Evolutionary conservation across 83 land plant genomes (phyloP).

Genomic region (Diphasiastrum complanatum): DNA sequence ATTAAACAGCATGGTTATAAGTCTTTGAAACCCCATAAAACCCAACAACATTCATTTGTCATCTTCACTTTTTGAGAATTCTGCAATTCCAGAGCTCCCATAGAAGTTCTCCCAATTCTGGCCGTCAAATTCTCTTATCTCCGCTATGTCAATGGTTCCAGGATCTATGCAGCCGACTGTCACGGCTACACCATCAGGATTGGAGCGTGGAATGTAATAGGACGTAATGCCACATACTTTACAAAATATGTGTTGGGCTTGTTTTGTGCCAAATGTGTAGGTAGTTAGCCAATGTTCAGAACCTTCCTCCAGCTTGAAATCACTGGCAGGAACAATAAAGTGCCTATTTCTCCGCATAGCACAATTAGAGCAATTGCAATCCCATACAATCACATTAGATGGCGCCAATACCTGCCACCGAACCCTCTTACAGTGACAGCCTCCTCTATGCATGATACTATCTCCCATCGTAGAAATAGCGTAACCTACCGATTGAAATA

Average conservation of each 20-base stretch:
- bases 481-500: too few relatives aligned
- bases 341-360: conserved; percentile 64
- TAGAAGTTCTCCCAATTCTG: conserved; percentile 60
- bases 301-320: conserved; percentile 50
- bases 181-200: conserved; percentile 70
- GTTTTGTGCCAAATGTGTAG: conserved; percentile 77
- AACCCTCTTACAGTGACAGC: conserved; percentile 76
- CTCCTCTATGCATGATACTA: conserved; percentile 58
- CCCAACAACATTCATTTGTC: too few relatives aligned
- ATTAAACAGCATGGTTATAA: too few relatives aligned
- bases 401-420: conserved; percentile 68
- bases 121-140: conserved; percentile 57
- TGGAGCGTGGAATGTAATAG: conserved; percentile 66
- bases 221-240: conserved; percentile 86
- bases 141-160: conserved; percentile 55
- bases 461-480: conserved; percentile 33
- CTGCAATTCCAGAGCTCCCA: conserved; percentile 35
- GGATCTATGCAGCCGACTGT: conserved; percentile 66
- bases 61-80: conserved; percentile 46
- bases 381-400: conserved; percentile 51
- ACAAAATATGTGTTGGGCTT: conserved; percentile 84
- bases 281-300: conserved; percentile 57
- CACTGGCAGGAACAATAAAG: conserved; percentile 56
- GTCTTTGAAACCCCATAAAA: too few relatives aligned
- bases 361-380: conserved; percentile 81